phyloP scores from a whole-genome alignment of 306 rosid genomes.

The Morella rubra region DNA sequence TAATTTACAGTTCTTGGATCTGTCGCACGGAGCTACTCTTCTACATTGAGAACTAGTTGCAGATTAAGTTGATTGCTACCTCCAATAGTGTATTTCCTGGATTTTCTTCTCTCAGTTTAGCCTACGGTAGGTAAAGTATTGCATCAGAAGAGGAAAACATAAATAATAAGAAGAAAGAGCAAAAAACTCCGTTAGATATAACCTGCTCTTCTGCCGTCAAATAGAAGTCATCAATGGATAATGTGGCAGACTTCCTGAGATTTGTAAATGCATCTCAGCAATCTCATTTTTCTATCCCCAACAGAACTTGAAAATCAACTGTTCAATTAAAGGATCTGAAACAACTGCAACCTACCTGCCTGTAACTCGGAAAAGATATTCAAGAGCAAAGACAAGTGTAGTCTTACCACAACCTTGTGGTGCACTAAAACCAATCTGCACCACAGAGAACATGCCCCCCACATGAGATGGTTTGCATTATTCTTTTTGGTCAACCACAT shows the following conservation, averaged over 20 bases:
- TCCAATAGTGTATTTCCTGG: slow-evolving; percentile 85
- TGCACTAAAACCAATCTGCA: slow-evolving; percentile 94
- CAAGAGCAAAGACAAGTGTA: slow-evolving; percentile 89
- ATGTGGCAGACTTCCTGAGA: slow-evolving; percentile 81
- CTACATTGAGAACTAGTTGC: neutral
- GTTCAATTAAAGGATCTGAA: slow-evolving; percentile 3
- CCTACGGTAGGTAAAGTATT: slow-evolving; percentile 43
- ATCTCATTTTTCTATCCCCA: slow-evolving; percentile 13
- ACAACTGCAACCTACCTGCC: slow-evolving; percentile 49
- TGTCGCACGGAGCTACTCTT: slow-evolving; percentile 2
- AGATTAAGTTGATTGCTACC: slow-evolving; percentile 44
- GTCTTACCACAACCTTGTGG: slow-evolving; percentile 99
- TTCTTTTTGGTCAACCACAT: no score
- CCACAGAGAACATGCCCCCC: slow-evolving; percentile 13
- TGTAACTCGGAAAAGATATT: slow-evolving; percentile 59
- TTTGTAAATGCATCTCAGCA: slow-evolving; percentile 27
- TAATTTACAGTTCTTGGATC: slow-evolving; percentile 8
- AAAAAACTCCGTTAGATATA: slow-evolving; percentile 21
- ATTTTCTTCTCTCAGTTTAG: slow-evolving; percentile 69
- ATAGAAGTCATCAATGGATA: slow-evolving; percentile 92
- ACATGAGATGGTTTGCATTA: neutral
- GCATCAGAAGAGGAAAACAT: slow-evolving; percentile 27
- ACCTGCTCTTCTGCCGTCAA: slow-evolving; percentile 88
- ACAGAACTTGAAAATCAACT: slow-evolving; percentile 8
- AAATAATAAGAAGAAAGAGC: slow-evolving; percentile 9